Base-by-base conservation (phyloP, 768 basidiomycete species). In the Mycena rebaudengoi region DNA sequence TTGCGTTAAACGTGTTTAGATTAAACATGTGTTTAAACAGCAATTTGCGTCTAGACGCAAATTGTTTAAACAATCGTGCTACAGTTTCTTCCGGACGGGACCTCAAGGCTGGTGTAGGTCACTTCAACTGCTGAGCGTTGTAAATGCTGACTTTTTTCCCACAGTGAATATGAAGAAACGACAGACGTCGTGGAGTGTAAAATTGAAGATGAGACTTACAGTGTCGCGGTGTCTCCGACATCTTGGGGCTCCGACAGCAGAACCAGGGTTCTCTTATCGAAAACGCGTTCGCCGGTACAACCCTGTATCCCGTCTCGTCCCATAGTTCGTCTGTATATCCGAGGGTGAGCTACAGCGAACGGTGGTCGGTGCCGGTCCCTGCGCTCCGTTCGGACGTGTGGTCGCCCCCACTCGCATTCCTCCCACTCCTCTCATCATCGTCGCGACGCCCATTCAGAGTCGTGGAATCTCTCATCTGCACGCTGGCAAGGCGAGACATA, bases 71-170 rank as follows among this genome's bases (percentile, higher is more conserved):
- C n/a, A n/a, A n/a, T n/a, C n/a, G n/a, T n/a, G n/a, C n/a, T n/a
- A n/a, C n/a, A n/a, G n/a, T n/a, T n/a, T n/a, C n/a, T n/a, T n/a
- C n/a, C n/a, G n/a, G n/a, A 94, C 67, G 88, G 91, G 18, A 84
- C 87, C 57, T 81, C 85, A 23, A 80, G 87, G 60, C 86, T 91
- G 52, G 84, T 88, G 89, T 91, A 76, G 74, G 87, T 82, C 23
- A 18, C 7, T 4, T 18, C 43, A 18, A 33, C 23, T 56, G 48
- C 30, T 12, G 33, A 44, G 53, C 32, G 56, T 46, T 29, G 39
- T 48, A n/a, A 20, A 20, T 14, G 32, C 35, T 54, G 41, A 56
- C 30, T 57, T 69, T n/a, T 44, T 46, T 69, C 62, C 35, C 35
- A 39, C 63, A 80, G 78, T 53, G 83, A 83, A 62, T 72, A 79